A percentile compares a stretch with the other conserved stretches of the same genome.
These are phyloP conservation scores for Xylaria grammica DNA, from an alignment of 495 filamentous ascomycete genomes.

Conservation along the genomic window DNA sequence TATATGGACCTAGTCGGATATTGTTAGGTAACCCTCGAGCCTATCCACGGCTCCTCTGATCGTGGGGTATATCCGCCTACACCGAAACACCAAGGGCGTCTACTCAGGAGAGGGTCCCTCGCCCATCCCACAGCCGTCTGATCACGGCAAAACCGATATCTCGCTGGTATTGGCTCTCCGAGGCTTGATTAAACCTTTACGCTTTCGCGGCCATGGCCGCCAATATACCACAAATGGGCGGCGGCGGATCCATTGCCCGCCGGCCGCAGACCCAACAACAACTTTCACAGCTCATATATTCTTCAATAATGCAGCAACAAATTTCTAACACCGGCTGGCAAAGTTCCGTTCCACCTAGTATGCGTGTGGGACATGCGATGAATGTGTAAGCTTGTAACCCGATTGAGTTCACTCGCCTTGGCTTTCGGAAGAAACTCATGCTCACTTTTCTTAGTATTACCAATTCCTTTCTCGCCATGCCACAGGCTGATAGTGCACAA, in stretches of 20 bases:
- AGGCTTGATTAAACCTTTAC: background rate
- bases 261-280: conserved; percentile 41
- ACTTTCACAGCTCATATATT: conserved; percentile 34
- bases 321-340: conserved; percentile 40
- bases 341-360: conserved; percentile 28
- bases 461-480: conserved; percentile 48
- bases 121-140: background rate
- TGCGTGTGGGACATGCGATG: conserved; percentile 41
- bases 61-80: conserved; percentile 10
- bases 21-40: conserved; percentile 34
- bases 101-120: background rate
- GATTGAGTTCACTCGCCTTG: background rate
- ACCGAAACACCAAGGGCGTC: background rate
- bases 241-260: conserved; percentile 34
- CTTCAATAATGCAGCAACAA: conserved; percentile 32
- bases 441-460: conserved; percentile 42
- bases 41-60: conserved; percentile 28
- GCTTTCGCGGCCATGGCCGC: conserved; percentile 53
- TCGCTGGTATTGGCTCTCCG: background rate
- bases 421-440: background rate
- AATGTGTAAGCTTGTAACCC: conserved; percentile 37
- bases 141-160: background rate
- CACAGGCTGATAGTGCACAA: conserved; percentile 35
- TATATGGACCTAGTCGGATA: conserved; percentile 36
- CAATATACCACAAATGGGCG: conserved; percentile 52